Base-by-base conservation (phyloP, 2,329 filamentous ascomycete species). In the Ambrosiella cleistominuta region DNA sequence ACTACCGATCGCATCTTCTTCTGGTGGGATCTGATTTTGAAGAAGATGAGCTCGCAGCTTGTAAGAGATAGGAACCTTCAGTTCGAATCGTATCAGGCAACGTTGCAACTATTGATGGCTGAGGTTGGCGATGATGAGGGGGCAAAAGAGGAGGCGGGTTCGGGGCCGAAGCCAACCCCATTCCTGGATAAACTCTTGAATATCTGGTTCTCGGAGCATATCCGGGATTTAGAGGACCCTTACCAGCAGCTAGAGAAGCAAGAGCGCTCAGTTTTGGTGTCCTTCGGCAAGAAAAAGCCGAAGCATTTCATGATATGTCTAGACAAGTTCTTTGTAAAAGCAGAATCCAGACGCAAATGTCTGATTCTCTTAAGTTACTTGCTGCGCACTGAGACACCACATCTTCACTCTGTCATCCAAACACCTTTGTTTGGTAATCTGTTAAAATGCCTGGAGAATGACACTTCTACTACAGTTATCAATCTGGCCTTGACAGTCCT, bases 401-500 rank as follows among this genome's bases (percentile, higher is more conserved):
- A 90, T 69, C 74, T 93, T 1, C 80, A 93, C 65, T 75, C 83
- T 47, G 79, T 89, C 40, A 70, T 86, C 4, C 77, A 88, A 63
- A 90, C 86, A 1, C 77, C 81, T 0, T 72, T 93, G 1, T 83
- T 93, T 63, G 76, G 78, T 60, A 81, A 85, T 66, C 72, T 93
- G 17, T 71, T 91, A 56, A 81, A 79, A 65, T 90, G 85, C 62
- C 74, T 93, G 1, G 84, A 88, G 68, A 79, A 79, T 57, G 87
- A 93, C 67, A 86, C 84, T 1, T 90, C 86, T 0, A 87, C 85
- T 0, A 83, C 83, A 0, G 80, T 85, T 2, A 76, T 91, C n/a
- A 86, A 86, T 1, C 72, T 88, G 49, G 85, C 86, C 1, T 71
- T 93, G 56, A 86, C 85, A 3, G 79, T 81, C 7, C 70, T 93